A percentile compares a stretch with the other conserved stretches of the same genome.
These are phyloP conservation scores for Colletotrichum tabaci DNA, from an alignment of 2,329 filamentous ascomycete species.

Conservation along the genomic window DNA sequence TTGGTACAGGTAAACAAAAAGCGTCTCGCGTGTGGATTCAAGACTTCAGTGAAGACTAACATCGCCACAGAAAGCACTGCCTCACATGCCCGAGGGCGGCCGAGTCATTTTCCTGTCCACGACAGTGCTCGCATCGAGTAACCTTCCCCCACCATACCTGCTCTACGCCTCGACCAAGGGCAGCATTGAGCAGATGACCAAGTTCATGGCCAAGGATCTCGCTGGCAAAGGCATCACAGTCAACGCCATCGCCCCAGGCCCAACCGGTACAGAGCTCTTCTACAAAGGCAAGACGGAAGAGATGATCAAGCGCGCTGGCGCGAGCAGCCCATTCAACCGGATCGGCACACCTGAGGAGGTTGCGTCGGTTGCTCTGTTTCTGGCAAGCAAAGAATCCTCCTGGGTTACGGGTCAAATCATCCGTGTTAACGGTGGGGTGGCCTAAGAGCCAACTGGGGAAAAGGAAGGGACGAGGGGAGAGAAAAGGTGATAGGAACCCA, in stretches of 20 bases:
- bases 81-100: conserved; percentile 64
- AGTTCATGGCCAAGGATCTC: conserved; percentile 69
- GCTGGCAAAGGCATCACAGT: conserved; percentile 60
- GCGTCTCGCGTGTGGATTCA: not conserved
- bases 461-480: too few relatives aligned
- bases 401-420: conserved; percentile 63
- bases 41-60: conserved; percentile 1
- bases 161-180: conserved; percentile 72
- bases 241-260: conserved; percentile 58
- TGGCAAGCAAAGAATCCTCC: conserved; percentile 52
- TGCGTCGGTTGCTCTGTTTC: conserved; percentile 55
- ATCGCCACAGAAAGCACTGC: conserved; percentile 61
- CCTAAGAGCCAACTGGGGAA: not conserved
- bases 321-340: conserved; percentile 44
- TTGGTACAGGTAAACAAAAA: conserved; percentile 56
- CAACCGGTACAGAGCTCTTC: conserved; percentile 71
- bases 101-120: conserved; percentile 69
- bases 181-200: conserved; percentile 72
- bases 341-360: conserved; percentile 54
- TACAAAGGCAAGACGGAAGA: conserved; percentile 64
- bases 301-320: conserved; percentile 57
- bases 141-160: conserved; percentile 61
- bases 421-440: conserved; percentile 54
- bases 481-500: not conserved
- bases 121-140: conserved; percentile 52